Evolutionary conservation across 2,329 filamentous ascomycete species (phyloP), one percentile per base, ranked within the genome.

Genomic region (Dactylella cylindrospora): DNA sequence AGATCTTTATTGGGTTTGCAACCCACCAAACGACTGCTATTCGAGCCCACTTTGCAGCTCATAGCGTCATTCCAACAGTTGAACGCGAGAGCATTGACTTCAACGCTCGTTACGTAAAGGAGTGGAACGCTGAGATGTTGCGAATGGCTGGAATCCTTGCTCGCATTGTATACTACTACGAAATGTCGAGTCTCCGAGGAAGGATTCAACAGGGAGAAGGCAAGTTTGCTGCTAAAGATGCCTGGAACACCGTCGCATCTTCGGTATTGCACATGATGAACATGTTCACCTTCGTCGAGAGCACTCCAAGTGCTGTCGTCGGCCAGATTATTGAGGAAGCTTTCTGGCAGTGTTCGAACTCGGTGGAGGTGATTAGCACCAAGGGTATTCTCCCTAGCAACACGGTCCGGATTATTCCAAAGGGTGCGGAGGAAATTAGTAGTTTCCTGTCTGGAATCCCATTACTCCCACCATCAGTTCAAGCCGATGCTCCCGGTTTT

Each of bases 51-150:
- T 86, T 98, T 23, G 97, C 91, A 9, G 93, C 93, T 0, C 93
- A 90, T 1, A 96, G 91, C 0, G 84, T 98, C 10, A 98, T 98
- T 54, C 93, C 93, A 0, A 98, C 93, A 0, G 94, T 98, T 2
- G 93, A 98, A 73, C 84, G 93, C 70, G 93, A 98, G 71, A 93
- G 89, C 49, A 95, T 98, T 55, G 93, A 98, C 72, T 78, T 98
- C 65, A 97, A 98, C 71, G 94, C 93, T 12, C 83, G 90, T 52
- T 95, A 90, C 78, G 91, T 98, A 12, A 85, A 90, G 65, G 89
- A 84, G 12, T 98, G 93, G 94, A 98, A 98, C 69, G 79, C 88
- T 17, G 93, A 97, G 71, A 88, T 98, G 78, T 78, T 98, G 31
- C 83, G 91, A 35, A 87, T 90, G 23, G 88, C 91, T 13, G 93